A percentile compares a stretch with the other conserved stretches of the same genome.
These are phyloP conservation scores for Cinnamomum micranthum DNA, from an alignment of 164 flowering plant genomes.

Conservation along the genomic window DNA sequence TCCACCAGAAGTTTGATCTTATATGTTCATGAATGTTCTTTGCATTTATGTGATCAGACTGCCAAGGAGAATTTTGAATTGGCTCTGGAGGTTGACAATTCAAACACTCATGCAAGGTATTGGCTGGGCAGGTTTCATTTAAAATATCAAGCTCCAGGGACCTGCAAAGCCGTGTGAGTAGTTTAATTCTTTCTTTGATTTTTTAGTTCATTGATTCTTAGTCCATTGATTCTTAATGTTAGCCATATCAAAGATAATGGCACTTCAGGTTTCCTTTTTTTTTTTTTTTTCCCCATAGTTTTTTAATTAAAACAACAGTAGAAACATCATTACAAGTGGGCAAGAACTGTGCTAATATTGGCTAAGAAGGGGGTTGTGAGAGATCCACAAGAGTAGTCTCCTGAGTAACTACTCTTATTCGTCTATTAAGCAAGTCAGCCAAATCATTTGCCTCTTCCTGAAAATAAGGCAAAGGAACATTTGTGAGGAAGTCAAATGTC, in stretches of 20 bases:
- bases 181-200: background rate
- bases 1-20: background rate
- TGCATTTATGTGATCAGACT: slow-evolving; percentile 33
- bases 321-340: background rate
- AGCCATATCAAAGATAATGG: background rate
- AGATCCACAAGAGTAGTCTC: background rate
- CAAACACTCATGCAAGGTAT: slow-evolving; percentile 80
- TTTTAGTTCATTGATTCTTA: background rate
- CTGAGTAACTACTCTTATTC: background rate
- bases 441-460: no score
- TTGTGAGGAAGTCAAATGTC: no score
- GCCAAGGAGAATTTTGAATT: slow-evolving; percentile 94
- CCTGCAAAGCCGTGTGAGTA: slow-evolving; percentile 75
- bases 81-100: slow-evolving; percentile 87
- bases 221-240: background rate
- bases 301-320: no score
- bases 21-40: background rate
- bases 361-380: background rate
- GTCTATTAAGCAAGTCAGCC: background rate
- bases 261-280: background rate
- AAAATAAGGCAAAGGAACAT: no score
- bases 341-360: background rate
- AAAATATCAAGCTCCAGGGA: slow-evolving; percentile 86
- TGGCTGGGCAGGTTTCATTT: slow-evolving; percentile 84
- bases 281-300: background rate